Evolutionary conservation across 2,329 filamentous ascomycete species (phyloP).

Genomic region (Xylaria sp.): DNA sequence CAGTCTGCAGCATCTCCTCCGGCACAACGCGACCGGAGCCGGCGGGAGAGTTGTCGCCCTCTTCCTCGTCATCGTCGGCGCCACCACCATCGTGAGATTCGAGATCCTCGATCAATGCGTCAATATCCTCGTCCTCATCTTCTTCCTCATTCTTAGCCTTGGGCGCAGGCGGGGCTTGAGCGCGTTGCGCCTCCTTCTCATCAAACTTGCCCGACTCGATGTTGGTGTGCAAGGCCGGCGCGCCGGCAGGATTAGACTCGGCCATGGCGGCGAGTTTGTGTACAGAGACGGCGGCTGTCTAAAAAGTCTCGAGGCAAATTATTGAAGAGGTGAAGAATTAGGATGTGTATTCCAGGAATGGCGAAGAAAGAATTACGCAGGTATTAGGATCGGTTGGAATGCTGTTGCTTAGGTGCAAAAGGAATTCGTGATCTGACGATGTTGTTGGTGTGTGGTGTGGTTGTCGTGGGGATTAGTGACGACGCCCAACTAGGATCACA

Average conservation of each 20-base stretch:
- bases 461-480: conserved; percentile 20
- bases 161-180: conserved; percentile 39
- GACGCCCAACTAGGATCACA: conserved; percentile 23
- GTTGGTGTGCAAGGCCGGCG: conserved; percentile 63
- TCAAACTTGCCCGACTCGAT: conserved; percentile 68
- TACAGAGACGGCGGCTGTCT: conserved; percentile 24
- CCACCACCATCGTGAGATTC: conserved; percentile 77
- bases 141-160: conserved; percentile 54
- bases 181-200: conserved; percentile 56
- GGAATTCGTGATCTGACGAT: conserved; percentile 19
- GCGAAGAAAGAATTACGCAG: conserved; percentile 12
- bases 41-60: conserved; percentile 53
- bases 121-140: conserved; percentile 81
- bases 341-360: conserved; percentile 17
- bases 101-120: conserved; percentile 84
- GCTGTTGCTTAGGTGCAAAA: conserved; percentile 27
- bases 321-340: conserved; percentile 18
- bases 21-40: conserved; percentile 60
- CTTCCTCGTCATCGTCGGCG: conserved; percentile 65
- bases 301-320: conserved; percentile 17
- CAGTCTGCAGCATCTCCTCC: conserved; percentile 77
- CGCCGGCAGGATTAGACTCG: conserved; percentile 54
- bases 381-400: conserved; percentile 30
- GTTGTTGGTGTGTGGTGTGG: conserved; percentile 22
- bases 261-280: conserved; percentile 50